Conservation (phyloP, 768 basidiomycete genomes). For the Chiua virens region DNA sequence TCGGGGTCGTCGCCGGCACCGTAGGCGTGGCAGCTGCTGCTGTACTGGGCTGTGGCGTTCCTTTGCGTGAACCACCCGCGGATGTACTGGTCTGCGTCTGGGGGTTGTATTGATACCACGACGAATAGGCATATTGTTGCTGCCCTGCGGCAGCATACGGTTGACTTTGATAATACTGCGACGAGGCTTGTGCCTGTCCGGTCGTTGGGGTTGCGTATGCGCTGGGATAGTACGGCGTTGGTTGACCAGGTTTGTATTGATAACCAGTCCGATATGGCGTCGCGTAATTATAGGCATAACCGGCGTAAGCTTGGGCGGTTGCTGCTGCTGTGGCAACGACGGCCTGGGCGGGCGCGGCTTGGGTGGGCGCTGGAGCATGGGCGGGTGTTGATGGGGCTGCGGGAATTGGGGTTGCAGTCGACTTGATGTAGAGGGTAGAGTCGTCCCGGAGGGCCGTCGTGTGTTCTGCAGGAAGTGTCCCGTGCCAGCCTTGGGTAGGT, state of each 20-base stretch:
- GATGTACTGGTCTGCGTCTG: conserved; percentile 24
- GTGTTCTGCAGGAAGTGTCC: conserved; percentile 61
- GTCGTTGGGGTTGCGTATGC: conserved; percentile 26
- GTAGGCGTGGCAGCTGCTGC: conserved; percentile 25
- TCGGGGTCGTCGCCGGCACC: conserved; percentile 26
- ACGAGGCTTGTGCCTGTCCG: conserved; percentile 24
- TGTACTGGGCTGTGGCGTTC: conserved; percentile 44
- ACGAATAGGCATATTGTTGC: conserved; percentile 42
- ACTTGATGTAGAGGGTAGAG: conserved; percentile 65
- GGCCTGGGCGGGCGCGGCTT: conserved; percentile 24
- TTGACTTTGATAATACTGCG: conserved; percentile 39
- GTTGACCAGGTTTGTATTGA: conserved; percentile 40
- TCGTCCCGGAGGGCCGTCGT: conserved; percentile 71
- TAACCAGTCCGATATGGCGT: conserved; percentile 33
- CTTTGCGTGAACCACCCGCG: conserved; percentile 36
- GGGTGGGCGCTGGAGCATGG: conserved; percentile 33
- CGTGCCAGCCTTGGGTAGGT: conserved; percentile 68
- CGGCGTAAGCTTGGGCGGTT: conserved; percentile 28
- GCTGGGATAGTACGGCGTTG: conserved; percentile 32
- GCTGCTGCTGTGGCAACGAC: conserved; percentile 25
- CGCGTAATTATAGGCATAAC: conserved; percentile 39
- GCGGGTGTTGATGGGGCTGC: conserved; percentile 33
- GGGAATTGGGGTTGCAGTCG: conserved; percentile 38
- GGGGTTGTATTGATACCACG: conserved; percentile 46
- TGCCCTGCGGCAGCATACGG: conserved; percentile 37